Conservation (phyloP, 2,329 filamentous ascomycete genomes). For the Hypoxylon sp. region DNA sequence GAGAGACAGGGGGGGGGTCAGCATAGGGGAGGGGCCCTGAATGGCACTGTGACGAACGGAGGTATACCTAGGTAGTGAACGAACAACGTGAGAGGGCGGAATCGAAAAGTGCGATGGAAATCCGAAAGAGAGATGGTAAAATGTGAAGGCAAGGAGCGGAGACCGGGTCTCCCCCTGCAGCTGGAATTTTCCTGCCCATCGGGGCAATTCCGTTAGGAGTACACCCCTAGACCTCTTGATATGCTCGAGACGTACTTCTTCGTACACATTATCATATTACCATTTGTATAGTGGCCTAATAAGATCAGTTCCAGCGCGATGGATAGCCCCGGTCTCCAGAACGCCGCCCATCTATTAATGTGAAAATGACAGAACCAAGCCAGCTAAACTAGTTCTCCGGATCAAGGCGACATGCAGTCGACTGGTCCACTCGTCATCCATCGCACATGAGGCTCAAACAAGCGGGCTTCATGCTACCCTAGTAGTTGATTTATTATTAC, state of each 20-base stretch:
- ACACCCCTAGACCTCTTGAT: constrained; percentile 33
- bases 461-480: constrained; percentile 9
- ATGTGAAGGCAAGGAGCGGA: constrained; percentile 40
- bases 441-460: constrained; percentile 16
- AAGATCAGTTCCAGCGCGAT: constrained; percentile 36
- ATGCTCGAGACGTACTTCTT: constrained; percentile 18
- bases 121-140: constrained; percentile 44
- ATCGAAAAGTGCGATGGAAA: constrained; percentile 42
- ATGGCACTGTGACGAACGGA: constrained; percentile 36
- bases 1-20: constrained; percentile 36
- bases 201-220: constrained; percentile 45
- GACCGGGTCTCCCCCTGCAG: constrained; percentile 45
- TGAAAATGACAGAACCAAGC: constrained; percentile 36
- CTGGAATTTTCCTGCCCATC: constrained; percentile 48
- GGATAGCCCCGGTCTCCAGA: constrained; percentile 38
- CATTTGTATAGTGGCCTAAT: constrained; percentile 29
- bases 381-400: constrained; percentile 12
- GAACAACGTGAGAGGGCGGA: constrained; percentile 21
- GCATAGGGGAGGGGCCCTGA: constrained; percentile 33
- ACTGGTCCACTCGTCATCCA: constrained; percentile 1
- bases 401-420: constrained; percentile 1
- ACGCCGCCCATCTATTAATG: constrained; percentile 38
- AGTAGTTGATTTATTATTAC: constrained; percentile 10
- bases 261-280: constrained; percentile 32
- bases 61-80: constrained; percentile 15